Conservation (phyloP, 208 protist genomes). For the Acanthamoeba lugdunensis region DNA sequence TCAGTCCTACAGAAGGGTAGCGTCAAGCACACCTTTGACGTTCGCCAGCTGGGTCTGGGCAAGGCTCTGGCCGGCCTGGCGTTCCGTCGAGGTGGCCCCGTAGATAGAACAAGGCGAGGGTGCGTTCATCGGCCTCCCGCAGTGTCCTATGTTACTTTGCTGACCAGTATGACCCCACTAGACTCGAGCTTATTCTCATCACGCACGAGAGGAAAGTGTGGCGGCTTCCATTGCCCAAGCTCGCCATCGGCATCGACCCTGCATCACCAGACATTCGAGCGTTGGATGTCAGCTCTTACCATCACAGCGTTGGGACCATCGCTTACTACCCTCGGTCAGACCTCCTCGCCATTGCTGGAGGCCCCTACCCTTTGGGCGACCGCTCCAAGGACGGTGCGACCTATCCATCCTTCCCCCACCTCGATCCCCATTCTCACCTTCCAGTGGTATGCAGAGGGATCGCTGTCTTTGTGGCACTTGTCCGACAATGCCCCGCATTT, state of each 20-base stretch:
- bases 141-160: not conserved
- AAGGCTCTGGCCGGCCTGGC: conserved; percentile 36
- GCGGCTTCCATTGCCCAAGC: conserved; percentile 29
- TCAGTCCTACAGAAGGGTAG: conserved; percentile 19
- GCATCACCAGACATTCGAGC: not conserved
- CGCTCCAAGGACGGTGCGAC: not conserved
- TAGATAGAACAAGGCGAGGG: not conserved
- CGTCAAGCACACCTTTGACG: not conserved
- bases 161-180: not conserved
- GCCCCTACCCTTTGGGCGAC: not conserved
- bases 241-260: conserved; percentile 15
- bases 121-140: not conserved
- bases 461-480: conserved; percentile 50
- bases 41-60: conserved; percentile 5
- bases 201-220: conserved; percentile 48
- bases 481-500: not conserved
- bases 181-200: conserved; percentile 47
- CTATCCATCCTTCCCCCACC: not conserved
- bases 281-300: conserved; percentile 8
- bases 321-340: not conserved
- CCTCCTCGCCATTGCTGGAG: conserved; percentile 29
- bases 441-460: conserved; percentile 39
- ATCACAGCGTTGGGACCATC: not conserved
- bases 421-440: not conserved
- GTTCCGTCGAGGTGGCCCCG: not conserved